These are phyloP conservation scores for Entomophthora muscae DNA, from an alignment of 371 early-diverging fungal species.

Conservation along the genomic window DNA sequence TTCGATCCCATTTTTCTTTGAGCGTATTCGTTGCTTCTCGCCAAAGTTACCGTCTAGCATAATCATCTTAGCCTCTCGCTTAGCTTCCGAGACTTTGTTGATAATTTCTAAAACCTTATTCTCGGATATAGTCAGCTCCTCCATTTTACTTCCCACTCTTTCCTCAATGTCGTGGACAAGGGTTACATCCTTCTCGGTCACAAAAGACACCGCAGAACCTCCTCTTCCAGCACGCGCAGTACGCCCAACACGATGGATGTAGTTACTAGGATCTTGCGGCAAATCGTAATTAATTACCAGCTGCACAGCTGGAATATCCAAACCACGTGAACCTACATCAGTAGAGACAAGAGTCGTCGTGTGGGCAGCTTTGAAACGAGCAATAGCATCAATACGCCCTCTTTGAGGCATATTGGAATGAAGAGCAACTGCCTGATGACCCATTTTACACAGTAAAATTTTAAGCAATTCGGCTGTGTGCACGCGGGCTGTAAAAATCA, in stretches of 20 bases:
- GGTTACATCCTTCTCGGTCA: constrained; percentile 68
- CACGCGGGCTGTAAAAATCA: constrained; percentile 81
- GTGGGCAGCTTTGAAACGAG: constrained; percentile 77
- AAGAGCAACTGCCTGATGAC: constrained; percentile 71
- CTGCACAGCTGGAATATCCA: constrained; percentile 95
- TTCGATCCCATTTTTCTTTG: not conserved
- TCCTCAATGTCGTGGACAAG: constrained; percentile 77
- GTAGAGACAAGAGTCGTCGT: constrained; percentile 84
- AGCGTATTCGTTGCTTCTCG: constrained; percentile 17
- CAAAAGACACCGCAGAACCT: not conserved
- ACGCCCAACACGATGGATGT: constrained; percentile 98
- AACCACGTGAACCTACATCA: constrained; percentile 90
- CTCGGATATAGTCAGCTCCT: constrained; percentile 55
- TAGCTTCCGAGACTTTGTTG: constrained; percentile 71
- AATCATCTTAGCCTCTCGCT: constrained; percentile 66
- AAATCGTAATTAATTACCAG: constrained; percentile 94
- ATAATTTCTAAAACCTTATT: constrained; percentile 59
- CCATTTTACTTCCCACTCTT: constrained; percentile 44
- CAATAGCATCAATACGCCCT: constrained; percentile 76
- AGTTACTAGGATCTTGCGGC: constrained; percentile 94
- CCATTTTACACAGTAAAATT: constrained; percentile 71
- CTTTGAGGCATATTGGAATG: constrained; percentile 89
- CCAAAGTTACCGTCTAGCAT: not conserved
- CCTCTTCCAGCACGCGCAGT: constrained; percentile 56
- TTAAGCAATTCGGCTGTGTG: constrained; percentile 63